phyloP scores from a whole-genome alignment of 2,329 filamentous ascomycete species.

The Sporothrix sp. region DNA sequence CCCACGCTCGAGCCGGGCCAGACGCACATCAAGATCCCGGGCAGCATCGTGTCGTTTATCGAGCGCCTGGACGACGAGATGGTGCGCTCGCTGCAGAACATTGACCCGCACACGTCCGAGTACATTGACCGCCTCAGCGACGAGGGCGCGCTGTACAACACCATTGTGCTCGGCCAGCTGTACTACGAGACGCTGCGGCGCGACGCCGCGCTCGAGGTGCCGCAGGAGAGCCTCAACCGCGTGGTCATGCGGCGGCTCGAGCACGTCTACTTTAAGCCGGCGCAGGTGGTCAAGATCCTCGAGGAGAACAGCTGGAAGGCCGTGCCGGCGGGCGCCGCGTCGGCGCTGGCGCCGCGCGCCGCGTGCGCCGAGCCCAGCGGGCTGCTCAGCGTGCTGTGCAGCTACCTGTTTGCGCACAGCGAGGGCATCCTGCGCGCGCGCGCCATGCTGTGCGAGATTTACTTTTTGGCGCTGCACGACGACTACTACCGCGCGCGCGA shows the following conservation, averaged over 20 bases:
- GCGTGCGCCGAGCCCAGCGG: conserved; percentile 57
- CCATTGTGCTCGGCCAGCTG: conserved; percentile 76
- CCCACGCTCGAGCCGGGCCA: conserved; percentile 64
- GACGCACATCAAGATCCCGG: conserved; percentile 80
- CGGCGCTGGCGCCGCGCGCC: conserved; percentile 66
- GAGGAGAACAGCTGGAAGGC: conserved; percentile 91
- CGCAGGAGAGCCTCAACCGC: conserved; percentile 84
- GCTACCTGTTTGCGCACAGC: conserved; percentile 88
- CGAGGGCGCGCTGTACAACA: conserved; percentile 82
- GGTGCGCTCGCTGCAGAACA: conserved; percentile 89
- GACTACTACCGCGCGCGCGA: conserved; percentile 97
- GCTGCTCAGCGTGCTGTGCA: conserved; percentile 81
- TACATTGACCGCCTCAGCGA: conserved; percentile 94
- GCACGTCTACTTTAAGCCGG: conserved; percentile 98
- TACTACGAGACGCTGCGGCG: conserved; percentile 79
- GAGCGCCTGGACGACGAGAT: conserved; percentile 96
- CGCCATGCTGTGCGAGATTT: conserved; percentile 97
- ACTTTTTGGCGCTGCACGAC: conserved; percentile 94
- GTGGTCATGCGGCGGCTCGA: conserved; percentile 89
- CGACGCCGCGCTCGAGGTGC: conserved; percentile 57
- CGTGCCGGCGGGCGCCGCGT: conserved; percentile 60
- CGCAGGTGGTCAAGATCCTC: conserved; percentile 83
- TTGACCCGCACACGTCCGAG: conserved; percentile 96
- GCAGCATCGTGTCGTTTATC: conserved; percentile 87
- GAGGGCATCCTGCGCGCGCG: conserved; percentile 93